phyloP scores from a whole-genome alignment of 176 grass and related monocot genomes.

The Ampelocalamus luodianensis region DNA sequence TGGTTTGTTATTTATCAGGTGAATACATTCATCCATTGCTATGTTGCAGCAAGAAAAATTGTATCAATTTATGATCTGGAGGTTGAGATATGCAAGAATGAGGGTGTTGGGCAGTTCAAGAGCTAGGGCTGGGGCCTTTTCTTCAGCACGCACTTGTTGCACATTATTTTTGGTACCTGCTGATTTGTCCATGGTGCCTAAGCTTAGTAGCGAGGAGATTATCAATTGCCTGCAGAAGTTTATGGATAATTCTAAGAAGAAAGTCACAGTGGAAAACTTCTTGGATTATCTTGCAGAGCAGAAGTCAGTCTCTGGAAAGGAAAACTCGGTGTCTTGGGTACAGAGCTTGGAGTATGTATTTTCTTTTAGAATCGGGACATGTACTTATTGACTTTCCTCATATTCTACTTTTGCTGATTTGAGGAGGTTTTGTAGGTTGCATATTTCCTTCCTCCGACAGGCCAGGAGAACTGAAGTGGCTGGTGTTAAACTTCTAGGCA shows the following conservation, averaged over 20 bases:
- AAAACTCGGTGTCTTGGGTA: too few species aligned
- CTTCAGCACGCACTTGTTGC: slow-evolving; percentile 64
- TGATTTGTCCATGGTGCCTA: slow-evolving; percentile 60
- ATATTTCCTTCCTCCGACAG: slow-evolving; percentile 67
- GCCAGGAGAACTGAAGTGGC: slow-evolving; percentile 62
- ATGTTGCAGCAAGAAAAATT: slow-evolving; percentile 74
- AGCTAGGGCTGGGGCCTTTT: slow-evolving; percentile 81
- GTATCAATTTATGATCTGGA: slow-evolving; percentile 81
- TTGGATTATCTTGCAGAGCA: slow-evolving; percentile 70
- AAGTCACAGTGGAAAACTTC: slow-evolving; percentile 66
- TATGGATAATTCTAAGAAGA: slow-evolving; percentile 56
- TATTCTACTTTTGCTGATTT: slow-evolving; percentile 48
- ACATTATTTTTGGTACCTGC: slow-evolving; percentile 71
- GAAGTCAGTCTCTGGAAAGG: slow-evolving; percentile 59
- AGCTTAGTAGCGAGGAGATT: slow-evolving; percentile 72
- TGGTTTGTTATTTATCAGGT: slow-evolving; percentile 62
- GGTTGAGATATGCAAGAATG: slow-evolving; percentile 82
- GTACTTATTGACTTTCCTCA: slow-evolving; percentile 41
- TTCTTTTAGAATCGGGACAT: slow-evolving; percentile 6
- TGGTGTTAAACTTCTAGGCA: slow-evolving; percentile 42
- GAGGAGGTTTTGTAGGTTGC: slow-evolving; percentile 61
- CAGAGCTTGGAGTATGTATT: slow-evolving; percentile 76
- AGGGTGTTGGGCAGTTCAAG: slow-evolving; percentile 76
- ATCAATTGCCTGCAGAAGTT: slow-evolving; percentile 58
- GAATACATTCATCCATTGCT: slow-evolving; percentile 89